Conservation (phyloP, 108 stramenopile genomes). For the Epipyxis sp. region DNA sequence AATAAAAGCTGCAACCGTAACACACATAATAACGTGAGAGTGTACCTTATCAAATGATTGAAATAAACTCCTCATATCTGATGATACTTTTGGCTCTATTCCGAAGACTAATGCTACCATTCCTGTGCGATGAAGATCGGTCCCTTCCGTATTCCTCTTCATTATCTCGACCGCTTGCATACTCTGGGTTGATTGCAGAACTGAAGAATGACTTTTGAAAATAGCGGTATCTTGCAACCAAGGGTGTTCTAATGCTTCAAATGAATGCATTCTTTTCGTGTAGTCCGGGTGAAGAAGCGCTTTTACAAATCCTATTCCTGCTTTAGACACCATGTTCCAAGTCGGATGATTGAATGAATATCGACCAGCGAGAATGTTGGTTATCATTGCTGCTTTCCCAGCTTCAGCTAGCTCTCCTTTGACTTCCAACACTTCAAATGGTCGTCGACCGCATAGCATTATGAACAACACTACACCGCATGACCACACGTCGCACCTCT, state of each 20-base stretch:
- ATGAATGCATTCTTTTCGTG: not conserved
- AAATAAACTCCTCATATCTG: not conserved
- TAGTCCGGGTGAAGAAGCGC: conserved; percentile 19
- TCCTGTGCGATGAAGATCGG: conserved; percentile 3
- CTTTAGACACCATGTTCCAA: conserved; percentile 12
- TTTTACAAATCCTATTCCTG: conserved; percentile 8
- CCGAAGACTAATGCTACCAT: conserved; percentile 31
- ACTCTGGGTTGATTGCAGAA: not conserved
- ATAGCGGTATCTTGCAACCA: conserved; percentile 12
- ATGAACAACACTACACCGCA: conserved; percentile 23
- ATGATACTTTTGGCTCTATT: not conserved
- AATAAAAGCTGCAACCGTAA: too few relatives aligned
- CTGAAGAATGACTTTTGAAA: not conserved
- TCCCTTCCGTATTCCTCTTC: not conserved
- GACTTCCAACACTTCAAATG: conserved; percentile 22
- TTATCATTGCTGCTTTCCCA: conserved; percentile 34
- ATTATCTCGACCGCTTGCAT: not conserved
- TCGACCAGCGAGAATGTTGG: conserved; percentile 26
- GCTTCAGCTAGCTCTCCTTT: conserved; percentile 10
- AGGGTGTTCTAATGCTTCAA: conserved; percentile 13
- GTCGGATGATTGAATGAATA: conserved; percentile 9
- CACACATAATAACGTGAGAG: too few relatives aligned
- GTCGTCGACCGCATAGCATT: conserved; percentile 23
- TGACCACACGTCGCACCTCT: conserved; percentile 24
- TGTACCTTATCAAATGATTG: conserved; percentile 19